Evolutionary conservation across 2,329 filamentous ascomycete species (phyloP), one percentile per base, ranked within the genome.

Genomic region (Ilyonectria destructans): DNA sequence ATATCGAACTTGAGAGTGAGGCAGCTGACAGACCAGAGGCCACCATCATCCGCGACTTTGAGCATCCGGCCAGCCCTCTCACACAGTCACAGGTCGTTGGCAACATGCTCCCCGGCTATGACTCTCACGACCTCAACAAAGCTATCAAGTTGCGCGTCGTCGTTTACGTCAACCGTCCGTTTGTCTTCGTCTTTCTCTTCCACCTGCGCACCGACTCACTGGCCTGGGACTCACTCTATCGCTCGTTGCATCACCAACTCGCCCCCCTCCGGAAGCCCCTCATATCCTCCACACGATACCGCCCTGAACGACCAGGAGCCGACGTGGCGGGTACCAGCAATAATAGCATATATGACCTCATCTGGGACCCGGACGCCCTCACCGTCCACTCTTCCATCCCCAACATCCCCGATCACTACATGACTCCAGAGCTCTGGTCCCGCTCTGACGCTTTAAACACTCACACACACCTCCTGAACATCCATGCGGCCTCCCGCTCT

Each of bases 161-260:
- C 7, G 87, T 95, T 57, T 95, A 95, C 76, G 88, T 91, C 52
- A 90, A 91, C 78, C 88, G 87, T 26, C 93, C 93, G 0, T 96
- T 96, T 80, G 88, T 96, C 55, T 95, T 93, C 78, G 88, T 91
- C 1, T 91, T 96, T 68, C 83, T 96, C 4, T 96, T 96, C 79
- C 75, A 78, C 12, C 77, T 82, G 15, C 85, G 85, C 54, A 91
- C 91, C 7, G 85, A 88, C 61, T 88, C 89, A 1, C 79, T 91
- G 2, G 85, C 86, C 4, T 87, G 84, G 78, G 83, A 87, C n/a
- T 74, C 82, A 0, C 80, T 91, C 8, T 92, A 92, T 76, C 85
- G 85, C 52, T 88, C 87, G 1, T 80, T 92, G 23, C 89, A 91
- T 73, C 80, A 87, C 69, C 90, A 92, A 73, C 84, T 92, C 13